These are phyloP conservation scores for Elongisporangium prolatum DNA, from an alignment of 352 stramenopile species.

Conservation along the genomic window DNA sequence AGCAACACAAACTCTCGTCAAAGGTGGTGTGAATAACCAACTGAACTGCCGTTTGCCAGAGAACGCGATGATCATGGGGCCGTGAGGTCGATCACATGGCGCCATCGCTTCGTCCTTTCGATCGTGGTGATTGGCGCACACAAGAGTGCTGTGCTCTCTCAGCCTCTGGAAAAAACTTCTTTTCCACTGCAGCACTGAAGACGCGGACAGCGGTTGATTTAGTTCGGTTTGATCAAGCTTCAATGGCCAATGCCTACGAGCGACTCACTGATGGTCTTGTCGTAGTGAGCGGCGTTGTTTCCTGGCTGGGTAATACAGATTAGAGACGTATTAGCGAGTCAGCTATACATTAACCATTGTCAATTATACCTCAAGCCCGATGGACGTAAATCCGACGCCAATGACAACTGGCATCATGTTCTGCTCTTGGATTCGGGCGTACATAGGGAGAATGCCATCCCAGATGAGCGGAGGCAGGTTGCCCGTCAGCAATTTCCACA, in stretches of 20 bases:
- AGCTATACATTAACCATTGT: not conserved
- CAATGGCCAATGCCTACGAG: too few relatives aligned
- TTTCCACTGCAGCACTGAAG: constrained; percentile 64
- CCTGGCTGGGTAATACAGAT: constrained; percentile 37
- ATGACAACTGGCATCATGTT: constrained; percentile 61
- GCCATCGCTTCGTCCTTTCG: not conserved
- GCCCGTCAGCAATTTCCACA: constrained; percentile 85
- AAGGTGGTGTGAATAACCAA: constrained; percentile 67
- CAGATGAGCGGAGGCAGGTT: constrained; percentile 46
- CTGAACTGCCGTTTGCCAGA: constrained; percentile 86
- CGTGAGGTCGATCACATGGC: constrained; percentile 35
- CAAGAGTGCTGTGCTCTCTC: constrained; percentile 40
- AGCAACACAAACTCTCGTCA: constrained; percentile 35
- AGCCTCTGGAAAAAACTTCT: constrained; percentile 58
- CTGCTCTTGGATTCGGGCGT: constrained; percentile 56
- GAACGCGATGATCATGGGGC: constrained; percentile 77
- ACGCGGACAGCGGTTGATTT: too few relatives aligned
- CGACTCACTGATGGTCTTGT: constrained; percentile 55
- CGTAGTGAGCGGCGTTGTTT: constrained; percentile 81
- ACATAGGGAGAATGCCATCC: constrained; percentile 53
- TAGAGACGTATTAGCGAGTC: not conserved
- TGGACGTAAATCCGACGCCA: constrained; percentile 78
- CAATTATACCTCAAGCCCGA: constrained; percentile 63
- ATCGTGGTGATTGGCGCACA: constrained; percentile 38
- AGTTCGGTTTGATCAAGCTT: too few relatives aligned